These are phyloP conservation scores for Scedosporium boydii DNA, from an alignment of 2,329 filamentous ascomycete species.

Conservation along the genomic window DNA sequence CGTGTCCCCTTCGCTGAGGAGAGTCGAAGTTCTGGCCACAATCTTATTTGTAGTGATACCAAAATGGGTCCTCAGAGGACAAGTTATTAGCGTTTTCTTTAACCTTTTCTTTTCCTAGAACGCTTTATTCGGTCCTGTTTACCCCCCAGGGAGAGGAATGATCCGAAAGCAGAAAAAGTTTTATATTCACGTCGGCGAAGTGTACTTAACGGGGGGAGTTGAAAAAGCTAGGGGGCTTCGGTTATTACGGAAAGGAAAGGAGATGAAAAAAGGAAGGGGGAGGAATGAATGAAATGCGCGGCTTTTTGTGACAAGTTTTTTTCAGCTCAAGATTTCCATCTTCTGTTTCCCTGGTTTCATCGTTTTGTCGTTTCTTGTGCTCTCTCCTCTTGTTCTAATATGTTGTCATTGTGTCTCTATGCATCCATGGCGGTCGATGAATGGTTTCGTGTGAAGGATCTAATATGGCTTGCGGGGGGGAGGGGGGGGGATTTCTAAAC, in stretches of 20 bases:
- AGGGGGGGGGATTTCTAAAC: no score
- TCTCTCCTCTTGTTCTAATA: no score
- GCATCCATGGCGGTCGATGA: no score
- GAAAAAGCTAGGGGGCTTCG: background rate
- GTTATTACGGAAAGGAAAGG: background rate
- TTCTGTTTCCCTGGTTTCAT: no score
- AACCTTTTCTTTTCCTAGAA: background rate
- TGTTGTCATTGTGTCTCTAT: no score
- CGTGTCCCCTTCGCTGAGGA: background rate
- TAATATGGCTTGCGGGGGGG: no score
- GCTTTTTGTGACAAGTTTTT: no score
- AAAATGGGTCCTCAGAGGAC: background rate
- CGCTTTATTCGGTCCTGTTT: background rate
- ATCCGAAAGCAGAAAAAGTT: background rate
- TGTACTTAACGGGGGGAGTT: background rate
- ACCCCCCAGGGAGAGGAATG: background rate
- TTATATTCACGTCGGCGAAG: background rate
- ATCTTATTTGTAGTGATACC: slow-evolving; percentile 1
- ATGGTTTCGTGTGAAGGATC: no score
- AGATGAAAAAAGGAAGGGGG: background rate
- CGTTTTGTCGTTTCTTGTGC: no score
- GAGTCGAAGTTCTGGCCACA: background rate
- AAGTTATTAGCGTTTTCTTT: background rate
- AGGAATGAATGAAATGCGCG: background rate
- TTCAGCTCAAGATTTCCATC: no score